These are phyloP conservation scores for Elsinoe perseae DNA, from an alignment of 2,329 filamentous ascomycete species.

Conservation along the genomic window DNA sequence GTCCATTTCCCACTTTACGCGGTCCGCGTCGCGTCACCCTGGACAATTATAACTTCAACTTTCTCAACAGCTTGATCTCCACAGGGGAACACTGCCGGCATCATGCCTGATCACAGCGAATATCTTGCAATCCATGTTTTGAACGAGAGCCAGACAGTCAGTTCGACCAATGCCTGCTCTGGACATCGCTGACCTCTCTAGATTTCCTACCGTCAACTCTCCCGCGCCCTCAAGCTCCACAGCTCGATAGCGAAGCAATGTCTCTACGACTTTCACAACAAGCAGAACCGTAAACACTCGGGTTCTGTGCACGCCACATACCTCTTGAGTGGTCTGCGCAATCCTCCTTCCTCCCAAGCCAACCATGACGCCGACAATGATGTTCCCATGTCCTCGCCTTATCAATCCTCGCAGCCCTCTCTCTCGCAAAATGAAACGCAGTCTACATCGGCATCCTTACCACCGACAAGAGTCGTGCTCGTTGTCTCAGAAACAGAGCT, in stretches of 20 bases:
- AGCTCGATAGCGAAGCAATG: constrained; percentile 86
- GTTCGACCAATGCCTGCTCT: constrained; percentile 23
- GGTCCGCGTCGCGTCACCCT: constrained; percentile 8
- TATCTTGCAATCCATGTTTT: constrained; percentile 70
- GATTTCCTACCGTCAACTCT: constrained; percentile 82
- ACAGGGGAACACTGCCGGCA: not conserved
- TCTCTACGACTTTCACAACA: constrained; percentile 75
- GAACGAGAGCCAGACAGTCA: constrained; percentile 64
- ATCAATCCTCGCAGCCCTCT: constrained; percentile 45
- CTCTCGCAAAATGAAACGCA: constrained; percentile 59
- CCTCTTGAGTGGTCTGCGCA: constrained; percentile 55
- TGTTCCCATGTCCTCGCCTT: constrained; percentile 6
- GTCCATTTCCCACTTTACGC: constrained; percentile 21
- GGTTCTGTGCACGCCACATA: constrained; percentile 87
- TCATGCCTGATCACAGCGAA: constrained; percentile 54
- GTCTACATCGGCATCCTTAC: not conserved
- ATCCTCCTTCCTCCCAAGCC: constrained; percentile 1
- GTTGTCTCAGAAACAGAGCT: constrained; percentile 67
- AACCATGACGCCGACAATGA: not conserved
- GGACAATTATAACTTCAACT: constrained; percentile 1
- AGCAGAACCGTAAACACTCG: constrained; percentile 66
- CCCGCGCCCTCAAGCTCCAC: constrained; percentile 73
- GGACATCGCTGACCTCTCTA: constrained; percentile 33
- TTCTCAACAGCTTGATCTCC: not conserved
- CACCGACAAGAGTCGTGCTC: constrained; percentile 43